A percentile compares a stretch with the other conserved stretches of the same genome.
These are phyloP conservation scores for Alliaria petiolata DNA, from an alignment of 345 rosid genomes.

Conservation along the genomic window DNA sequence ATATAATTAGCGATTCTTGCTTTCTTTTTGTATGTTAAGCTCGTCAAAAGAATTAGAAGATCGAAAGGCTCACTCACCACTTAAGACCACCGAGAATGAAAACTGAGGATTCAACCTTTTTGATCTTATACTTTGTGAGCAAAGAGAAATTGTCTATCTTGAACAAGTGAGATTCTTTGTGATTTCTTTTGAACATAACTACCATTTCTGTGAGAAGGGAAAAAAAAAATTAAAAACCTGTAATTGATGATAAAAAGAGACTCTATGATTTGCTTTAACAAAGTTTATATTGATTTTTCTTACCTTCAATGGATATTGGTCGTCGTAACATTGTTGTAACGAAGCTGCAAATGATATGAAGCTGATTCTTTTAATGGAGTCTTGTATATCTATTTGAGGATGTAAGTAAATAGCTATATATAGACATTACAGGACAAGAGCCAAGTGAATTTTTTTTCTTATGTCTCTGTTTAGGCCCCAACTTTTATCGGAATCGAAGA, in stretches of 20 bases:
- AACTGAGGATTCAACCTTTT: slow-evolving; percentile 5
- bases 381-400: too few species aligned
- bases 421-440: not conserved
- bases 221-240: not conserved
- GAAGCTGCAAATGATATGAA: too few species aligned
- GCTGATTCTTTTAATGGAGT: too few species aligned
- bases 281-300: not conserved
- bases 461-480: not conserved
- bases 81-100: slow-evolving; percentile 13
- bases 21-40: not conserved
- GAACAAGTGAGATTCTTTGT: slow-evolving; percentile 21
- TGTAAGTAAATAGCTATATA: too few species aligned
- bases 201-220: not conserved
- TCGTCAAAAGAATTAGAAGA: not conserved
- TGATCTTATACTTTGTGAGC: not conserved
- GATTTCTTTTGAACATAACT: not conserved
- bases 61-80: not conserved
- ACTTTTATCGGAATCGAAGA: not conserved
- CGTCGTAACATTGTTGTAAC: not conserved
- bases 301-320: slow-evolving; percentile 1
- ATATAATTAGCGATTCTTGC: not conserved
- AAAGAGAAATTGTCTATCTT: slow-evolving; percentile 36
- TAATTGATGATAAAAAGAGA: not conserved
- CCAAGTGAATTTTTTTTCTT: not conserved
- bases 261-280: not conserved